Evolutionary conservation across 1,284 basidiomycete species (phyloP).

Genomic region (Cutaneotrichosporon arboriforme): DNA sequence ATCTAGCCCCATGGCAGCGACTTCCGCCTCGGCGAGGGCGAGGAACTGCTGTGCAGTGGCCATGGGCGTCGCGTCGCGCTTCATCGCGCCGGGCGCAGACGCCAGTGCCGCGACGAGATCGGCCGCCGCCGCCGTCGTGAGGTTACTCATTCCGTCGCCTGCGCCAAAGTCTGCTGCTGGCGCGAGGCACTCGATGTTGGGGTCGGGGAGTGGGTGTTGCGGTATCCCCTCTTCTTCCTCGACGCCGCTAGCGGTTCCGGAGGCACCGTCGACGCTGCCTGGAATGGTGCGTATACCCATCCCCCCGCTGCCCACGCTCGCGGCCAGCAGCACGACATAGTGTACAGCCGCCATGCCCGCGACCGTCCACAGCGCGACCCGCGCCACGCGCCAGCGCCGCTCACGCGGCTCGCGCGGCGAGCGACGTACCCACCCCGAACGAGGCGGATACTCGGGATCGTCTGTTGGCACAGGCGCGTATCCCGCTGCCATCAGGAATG

Average conservation of each 20-base stretch:
- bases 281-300: no score
- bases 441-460: not conserved
- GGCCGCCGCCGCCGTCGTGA: not conserved
- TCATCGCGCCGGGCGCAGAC: not conserved
- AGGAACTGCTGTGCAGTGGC: slow-evolving; percentile 31
- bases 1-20: slow-evolving; percentile 25
- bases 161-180: not conserved
- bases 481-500: not conserved
- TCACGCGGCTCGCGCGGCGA: no score
- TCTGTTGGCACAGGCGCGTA: not conserved
- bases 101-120: not conserved
- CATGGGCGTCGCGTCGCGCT: slow-evolving; percentile 30
- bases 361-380: not conserved
- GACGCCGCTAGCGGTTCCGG: no score
- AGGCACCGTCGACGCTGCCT: no score
- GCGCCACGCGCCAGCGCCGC: no score
- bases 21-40: slow-evolving; percentile 36
- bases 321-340: not conserved
- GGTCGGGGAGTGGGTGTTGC: not conserved
- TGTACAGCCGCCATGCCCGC: not conserved
- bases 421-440: not conserved
- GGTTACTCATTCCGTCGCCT: no score
- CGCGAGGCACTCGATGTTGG: not conserved
- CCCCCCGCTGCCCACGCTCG: no score
- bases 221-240: no score